Base-by-base conservation (phyloP, 2,329 filamentous ascomycete genomes). In the Ilyonectria mors-panacis region DNA sequence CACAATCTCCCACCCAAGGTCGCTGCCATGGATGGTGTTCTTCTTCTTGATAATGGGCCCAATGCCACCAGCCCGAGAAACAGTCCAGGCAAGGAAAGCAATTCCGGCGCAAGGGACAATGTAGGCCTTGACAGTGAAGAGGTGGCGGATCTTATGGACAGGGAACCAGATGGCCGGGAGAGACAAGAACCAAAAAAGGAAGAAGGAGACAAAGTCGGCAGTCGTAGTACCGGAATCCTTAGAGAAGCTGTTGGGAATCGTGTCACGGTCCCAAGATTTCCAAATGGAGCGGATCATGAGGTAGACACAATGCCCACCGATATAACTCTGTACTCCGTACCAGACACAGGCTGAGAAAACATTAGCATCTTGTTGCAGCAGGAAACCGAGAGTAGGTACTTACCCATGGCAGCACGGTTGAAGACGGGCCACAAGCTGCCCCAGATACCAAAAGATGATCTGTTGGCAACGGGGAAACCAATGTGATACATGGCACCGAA, bases 401-500 rank as follows among this genome's bases (percentile, higher is more conserved):
- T 76, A 85, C 83, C 87, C 87, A 97, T 95, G 7, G 90, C 93
- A n/a, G 93, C 93, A 47, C 94, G 89, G 77, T 97, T 97, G 72
- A 97, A 91, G 0, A 97, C 91, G 0, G 94, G 94, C 94, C 94
- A 97, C 58, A 97, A 81, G 30, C 91, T 91, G 1, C 95, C 95
- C 93, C 93, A 97, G 63, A 97, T 92, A 15, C 95, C 95, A 75
- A 97, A 97, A 0, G 91, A 94, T 0, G 93, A 86, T 63, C 95
- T 86, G 71, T 87, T 88, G 35, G 92, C 91, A 39, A 97, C 93
- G 1, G 95, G 94, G 78, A 97, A 97, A 1, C 93, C 92, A 70
- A 97, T 93, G 78, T 97, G 94, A 79, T 97, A 97, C 21, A 88
- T 89, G 9, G 94, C 93, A 65, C 94, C 95, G 56, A 97, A 95